Base-by-base conservation (phyloP, 169 alveolate species). In the Eimeria necatrix region DNA sequence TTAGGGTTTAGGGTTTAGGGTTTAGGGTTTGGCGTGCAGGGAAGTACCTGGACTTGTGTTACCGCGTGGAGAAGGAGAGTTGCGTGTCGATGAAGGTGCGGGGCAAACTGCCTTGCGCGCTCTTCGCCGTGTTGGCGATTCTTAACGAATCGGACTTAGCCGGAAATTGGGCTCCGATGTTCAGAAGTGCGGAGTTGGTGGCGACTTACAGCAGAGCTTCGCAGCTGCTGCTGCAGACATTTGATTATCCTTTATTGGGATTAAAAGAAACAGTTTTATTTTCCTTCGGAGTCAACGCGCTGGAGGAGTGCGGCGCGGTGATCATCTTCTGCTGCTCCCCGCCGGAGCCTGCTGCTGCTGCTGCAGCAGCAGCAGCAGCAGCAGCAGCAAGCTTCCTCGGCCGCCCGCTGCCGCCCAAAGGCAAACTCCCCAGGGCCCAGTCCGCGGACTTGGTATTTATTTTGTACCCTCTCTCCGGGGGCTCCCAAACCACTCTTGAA, bases 221-320 rank as follows among this genome's bases (percentile, higher is more conserved):
- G 32, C 96, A 96, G 64, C 49, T 96, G 46, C 91, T 96, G 32
- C 32, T 96, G 12, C 97, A 96, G 84, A 49, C 91, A 49, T 96
- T 94, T 76, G 97, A 96, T 85, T 96, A 96, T 76, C 97, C 97
- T n/a, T 56, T 96, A 10, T 84, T 96, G 20, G 97, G 97, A 24
- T 68, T 90, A 53, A 96, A 95, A 60, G 97, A 96, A 68, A 94
- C 97, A 48, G 32, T 96, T 26, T 89, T 94, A 96, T 96, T 91
- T 61, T 94, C 96, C 56, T 89, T 95, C 64, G 97, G 97, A 9
- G 96, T 96, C 18, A 96, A 96, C 80, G 93, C 96, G 14, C 80
- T 96, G 60, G 97, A 96, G 83, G 97, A 96, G 64, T 95, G 93
- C 41, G 97, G 97, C 16, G 96, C 97, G 59, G 96, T 96, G 49